phyloP scores from a whole-genome alignment of 139 green algal genomes.

The Chlorella sp. region DNA sequence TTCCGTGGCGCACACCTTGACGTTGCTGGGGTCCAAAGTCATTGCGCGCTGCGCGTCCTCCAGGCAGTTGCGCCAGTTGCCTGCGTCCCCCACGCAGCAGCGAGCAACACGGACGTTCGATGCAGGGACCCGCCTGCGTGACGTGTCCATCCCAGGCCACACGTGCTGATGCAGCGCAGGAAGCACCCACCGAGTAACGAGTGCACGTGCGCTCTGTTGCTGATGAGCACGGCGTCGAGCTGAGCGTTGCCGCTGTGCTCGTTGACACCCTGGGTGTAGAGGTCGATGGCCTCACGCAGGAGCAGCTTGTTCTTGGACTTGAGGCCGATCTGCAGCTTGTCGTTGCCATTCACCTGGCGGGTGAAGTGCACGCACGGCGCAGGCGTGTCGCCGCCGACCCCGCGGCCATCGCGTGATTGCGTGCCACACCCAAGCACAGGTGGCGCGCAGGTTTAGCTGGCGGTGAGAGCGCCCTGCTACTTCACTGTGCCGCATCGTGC shows the following conservation, averaged over 20 bases:
- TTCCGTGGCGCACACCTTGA: constrained; percentile 51
- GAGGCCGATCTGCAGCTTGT: constrained; percentile 54
- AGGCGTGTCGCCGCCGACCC: background rate
- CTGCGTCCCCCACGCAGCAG: no score
- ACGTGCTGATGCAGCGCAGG: no score
- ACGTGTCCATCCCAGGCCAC: no score
- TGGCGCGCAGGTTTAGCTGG: background rate
- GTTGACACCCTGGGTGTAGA: constrained; percentile 53
- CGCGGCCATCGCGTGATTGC: background rate
- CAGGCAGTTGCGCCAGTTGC: constrained; percentile 60
- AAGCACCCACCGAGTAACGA: constrained; percentile 53
- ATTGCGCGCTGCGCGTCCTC: constrained; percentile 5
- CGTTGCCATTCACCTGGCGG: constrained; percentile 63
- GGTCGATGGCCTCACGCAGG: constrained; percentile 62
- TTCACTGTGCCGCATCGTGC: no score
- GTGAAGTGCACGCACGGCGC: background rate
- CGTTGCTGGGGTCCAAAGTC: constrained; percentile 18
- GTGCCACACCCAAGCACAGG: background rate
- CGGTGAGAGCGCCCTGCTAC: no score
- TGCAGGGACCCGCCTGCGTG: no score
- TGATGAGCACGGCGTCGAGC: constrained; percentile 34
- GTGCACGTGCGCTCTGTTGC: constrained; percentile 77
- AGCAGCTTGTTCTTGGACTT: constrained; percentile 68
- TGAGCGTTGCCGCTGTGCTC: background rate
- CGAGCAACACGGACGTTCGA: no score